These are phyloP conservation scores for Cladosporium sp. DNA, from an alignment of 2,329 filamentous ascomycete species.

Conservation along the genomic window DNA sequence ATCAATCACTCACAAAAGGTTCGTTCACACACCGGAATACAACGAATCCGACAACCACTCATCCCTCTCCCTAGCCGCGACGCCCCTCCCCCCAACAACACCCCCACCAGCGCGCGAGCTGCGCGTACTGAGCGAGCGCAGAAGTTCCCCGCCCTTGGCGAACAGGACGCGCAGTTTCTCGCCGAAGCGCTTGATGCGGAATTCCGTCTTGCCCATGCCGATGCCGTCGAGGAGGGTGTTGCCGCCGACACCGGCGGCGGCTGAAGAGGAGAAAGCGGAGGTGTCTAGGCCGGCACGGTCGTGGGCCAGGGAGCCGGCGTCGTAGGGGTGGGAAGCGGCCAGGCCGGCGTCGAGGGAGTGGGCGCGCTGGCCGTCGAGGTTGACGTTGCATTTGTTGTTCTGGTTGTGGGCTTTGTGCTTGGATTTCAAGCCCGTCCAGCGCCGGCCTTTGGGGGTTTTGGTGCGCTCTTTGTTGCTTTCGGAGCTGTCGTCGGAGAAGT, in stretches of 20 bases:
- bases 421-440: slow-evolving; percentile 23
- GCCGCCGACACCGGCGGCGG: too few relatives aligned
- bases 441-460: slow-evolving; percentile 21
- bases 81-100: slow-evolving; percentile 7
- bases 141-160: slow-evolving; percentile 32
- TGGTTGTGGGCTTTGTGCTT: too few relatives aligned
- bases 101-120: too few relatives aligned
- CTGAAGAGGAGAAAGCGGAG: too few relatives aligned
- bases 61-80: slow-evolving; percentile 13
- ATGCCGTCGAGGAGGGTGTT: slow-evolving; percentile 29
- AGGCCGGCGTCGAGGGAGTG: slow-evolving; percentile 24
- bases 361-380: slow-evolving; percentile 17
- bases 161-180: slow-evolving; percentile 35
- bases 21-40: slow-evolving; percentile 27
- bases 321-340: slow-evolving; percentile 23
- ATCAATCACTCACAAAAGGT: too few relatives aligned
- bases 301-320: slow-evolving; percentile 21
- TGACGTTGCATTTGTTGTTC: slow-evolving; percentile 20
- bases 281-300: slow-evolving; percentile 13
- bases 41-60: slow-evolving; percentile 26
- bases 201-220: slow-evolving; percentile 38
- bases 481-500: slow-evolving; percentile 40
- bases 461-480: slow-evolving; percentile 24
- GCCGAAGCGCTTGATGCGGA: slow-evolving; percentile 36
- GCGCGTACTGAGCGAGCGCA: slow-evolving; percentile 28